phyloP scores from a whole-genome alignment of 805 yeast species.

The Candida michaelii region DNA sequence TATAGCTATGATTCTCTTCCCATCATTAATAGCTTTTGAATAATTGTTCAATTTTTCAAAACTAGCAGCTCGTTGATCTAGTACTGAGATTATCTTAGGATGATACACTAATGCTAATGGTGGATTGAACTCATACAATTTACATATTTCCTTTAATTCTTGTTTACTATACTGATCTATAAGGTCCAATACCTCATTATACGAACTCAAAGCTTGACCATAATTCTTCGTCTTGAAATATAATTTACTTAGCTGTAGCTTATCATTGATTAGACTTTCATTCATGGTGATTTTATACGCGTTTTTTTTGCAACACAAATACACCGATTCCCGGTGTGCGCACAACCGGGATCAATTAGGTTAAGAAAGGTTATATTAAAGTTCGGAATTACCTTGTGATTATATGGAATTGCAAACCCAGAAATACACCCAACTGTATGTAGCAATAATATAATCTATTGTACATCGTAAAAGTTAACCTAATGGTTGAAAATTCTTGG shows the following conservation, averaged over 20 bases:
- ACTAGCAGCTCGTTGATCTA: slow-evolving; percentile 53
- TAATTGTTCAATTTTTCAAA: slow-evolving; percentile 39
- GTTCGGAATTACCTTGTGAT: too few species aligned
- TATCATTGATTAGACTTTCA: slow-evolving; percentile 28
- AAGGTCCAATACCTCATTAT: slow-evolving; percentile 23
- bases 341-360: too few species aligned
- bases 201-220: slow-evolving; percentile 26
- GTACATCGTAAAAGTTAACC: too few species aligned
- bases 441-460: too few species aligned
- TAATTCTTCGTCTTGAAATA: slow-evolving; percentile 32
- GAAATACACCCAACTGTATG: too few species aligned
- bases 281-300: slow-evolving; percentile 11
- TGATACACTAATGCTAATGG: slow-evolving; percentile 36
- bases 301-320: not conserved
- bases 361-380: too few species aligned
- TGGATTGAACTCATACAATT: slow-evolving; percentile 19
- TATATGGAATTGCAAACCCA: too few species aligned
- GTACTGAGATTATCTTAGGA: slow-evolving; percentile 33
- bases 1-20: slow-evolving; percentile 27
- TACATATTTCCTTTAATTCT: slow-evolving; percentile 20
- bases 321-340: too few species aligned
- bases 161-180: slow-evolving; percentile 17
- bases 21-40: slow-evolving; percentile 38
- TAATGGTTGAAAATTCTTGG: too few species aligned
- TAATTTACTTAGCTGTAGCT: slow-evolving; percentile 27